phyloP scores from a whole-genome alignment of 495 filamentous ascomycete species.

The Wilcoxina mikolae region DNA sequence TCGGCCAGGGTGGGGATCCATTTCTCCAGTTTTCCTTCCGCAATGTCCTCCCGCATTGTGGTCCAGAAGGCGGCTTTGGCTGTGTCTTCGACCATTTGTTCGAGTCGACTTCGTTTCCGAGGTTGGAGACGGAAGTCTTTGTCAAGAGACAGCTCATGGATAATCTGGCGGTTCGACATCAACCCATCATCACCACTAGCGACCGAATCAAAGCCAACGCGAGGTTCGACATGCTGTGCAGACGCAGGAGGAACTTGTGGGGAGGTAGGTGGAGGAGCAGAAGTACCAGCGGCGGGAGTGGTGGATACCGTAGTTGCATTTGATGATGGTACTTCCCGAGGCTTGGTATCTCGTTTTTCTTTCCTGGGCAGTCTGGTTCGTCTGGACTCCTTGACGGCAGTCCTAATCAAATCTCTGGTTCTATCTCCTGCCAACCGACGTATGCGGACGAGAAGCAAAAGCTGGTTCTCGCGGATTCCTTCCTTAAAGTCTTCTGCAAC shows the following conservation, averaged over 20 bases:
- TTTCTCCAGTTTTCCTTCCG: slow-evolving; percentile 50
- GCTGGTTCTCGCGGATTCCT: slow-evolving; percentile 86
- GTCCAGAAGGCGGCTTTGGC: slow-evolving; percentile 52
- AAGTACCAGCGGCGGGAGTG: slow-evolving; percentile 1
- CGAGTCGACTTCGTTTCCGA: slow-evolving; percentile 37
- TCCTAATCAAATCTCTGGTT: slow-evolving; percentile 66
- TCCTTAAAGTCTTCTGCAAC: slow-evolving; percentile 81
- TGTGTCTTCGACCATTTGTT: slow-evolving; percentile 31
- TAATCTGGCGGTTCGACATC: slow-evolving; percentile 53
- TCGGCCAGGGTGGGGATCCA: slow-evolving; percentile 79
- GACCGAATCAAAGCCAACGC: slow-evolving; percentile 30
- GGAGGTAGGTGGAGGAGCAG: slow-evolving; percentile 24
- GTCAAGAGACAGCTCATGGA: slow-evolving; percentile 87
- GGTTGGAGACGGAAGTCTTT: slow-evolving; percentile 52
- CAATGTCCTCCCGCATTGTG: slow-evolving; percentile 58
- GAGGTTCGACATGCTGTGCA: slow-evolving; percentile 31
- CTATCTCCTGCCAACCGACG: slow-evolving; percentile 78
- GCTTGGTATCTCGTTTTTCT: slow-evolving; percentile 53
- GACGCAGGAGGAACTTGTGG: slow-evolving; percentile 31
- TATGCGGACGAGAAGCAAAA: slow-evolving; percentile 72
- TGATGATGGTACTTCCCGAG: slow-evolving; percentile 38
- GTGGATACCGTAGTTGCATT: slow-evolving; percentile 13
- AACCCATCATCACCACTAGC: slow-evolving; percentile 21
- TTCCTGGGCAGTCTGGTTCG: slow-evolving; percentile 55
- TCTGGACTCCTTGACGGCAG: slow-evolving; percentile 67